Evolutionary conservation across 75 land plant genomes (phyloP).

Genomic region (Sequoia sempervirens): DNA sequence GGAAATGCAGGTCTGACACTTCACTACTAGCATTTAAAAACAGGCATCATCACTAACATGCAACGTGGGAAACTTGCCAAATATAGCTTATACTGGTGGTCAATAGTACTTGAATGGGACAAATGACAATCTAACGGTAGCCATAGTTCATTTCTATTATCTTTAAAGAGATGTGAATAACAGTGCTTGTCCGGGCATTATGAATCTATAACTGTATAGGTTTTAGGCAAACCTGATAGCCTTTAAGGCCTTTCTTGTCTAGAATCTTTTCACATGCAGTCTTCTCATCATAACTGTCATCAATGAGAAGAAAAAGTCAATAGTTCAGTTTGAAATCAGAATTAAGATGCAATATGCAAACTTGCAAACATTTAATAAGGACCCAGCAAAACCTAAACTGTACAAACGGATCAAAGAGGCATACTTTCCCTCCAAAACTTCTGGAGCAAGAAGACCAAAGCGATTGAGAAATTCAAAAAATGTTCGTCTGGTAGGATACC

Average conservation of each 20-base stretch:
- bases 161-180: not conserved
- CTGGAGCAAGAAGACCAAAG: constrained; percentile 79
- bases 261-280: constrained; percentile 68
- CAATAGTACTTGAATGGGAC: not conserved
- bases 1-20: not conserved
- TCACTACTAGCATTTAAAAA: not conserved
- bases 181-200: not conserved
- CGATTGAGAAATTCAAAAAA: constrained; percentile 78
- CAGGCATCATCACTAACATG: not conserved
- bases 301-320: not conserved
- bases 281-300: constrained; percentile 87
- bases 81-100: not conserved
- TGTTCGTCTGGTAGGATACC: constrained; percentile 77
- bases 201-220: not conserved
- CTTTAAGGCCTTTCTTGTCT: constrained; percentile 66
- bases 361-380: not conserved
- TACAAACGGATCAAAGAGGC: constrained; percentile 14
- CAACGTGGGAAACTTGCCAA: not conserved
- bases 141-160: not conserved
- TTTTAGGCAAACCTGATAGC: constrained; percentile 67
- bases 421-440: constrained; percentile 76
- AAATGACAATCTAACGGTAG: not conserved
- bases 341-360: not conserved
- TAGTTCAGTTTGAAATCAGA: constrained; percentile 3
- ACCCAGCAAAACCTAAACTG: not conserved